phyloP scores from a whole-genome alignment of 2,329 filamentous ascomycete genomes.

The Orbilia ellipsospora region DNA sequence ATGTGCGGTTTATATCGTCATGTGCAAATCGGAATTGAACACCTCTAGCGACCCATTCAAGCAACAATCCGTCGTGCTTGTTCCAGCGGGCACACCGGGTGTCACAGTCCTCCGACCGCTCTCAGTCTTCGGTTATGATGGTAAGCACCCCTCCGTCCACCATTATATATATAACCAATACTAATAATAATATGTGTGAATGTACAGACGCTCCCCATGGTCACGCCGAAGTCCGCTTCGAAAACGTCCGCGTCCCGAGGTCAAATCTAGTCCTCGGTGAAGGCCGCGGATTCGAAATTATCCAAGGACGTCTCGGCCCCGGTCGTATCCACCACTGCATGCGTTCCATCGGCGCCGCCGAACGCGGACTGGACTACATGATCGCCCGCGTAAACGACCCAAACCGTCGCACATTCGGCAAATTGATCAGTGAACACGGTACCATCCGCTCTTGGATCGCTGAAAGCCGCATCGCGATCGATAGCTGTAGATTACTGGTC shows the following conservation, averaged over 20 bases:
- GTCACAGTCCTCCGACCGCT: slow-evolving; percentile 96
- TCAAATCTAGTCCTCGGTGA: slow-evolving; percentile 89
- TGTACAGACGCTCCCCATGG: slow-evolving; percentile 89
- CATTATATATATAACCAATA: neutral
- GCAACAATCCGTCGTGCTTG: slow-evolving; percentile 93
- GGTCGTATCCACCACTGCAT: slow-evolving; percentile 98
- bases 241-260: slow-evolving; percentile 86
- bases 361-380: slow-evolving; percentile 93
- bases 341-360: slow-evolving; percentile 90
- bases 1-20: slow-evolving; percentile 93
- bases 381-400: slow-evolving; percentile 93
- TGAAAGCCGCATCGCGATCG: slow-evolving; percentile 90
- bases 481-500: slow-evolving; percentile 87
- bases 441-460: slow-evolving; percentile 96
- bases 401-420: slow-evolving; percentile 88
- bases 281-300: slow-evolving; percentile 96
- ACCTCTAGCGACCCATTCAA: slow-evolving; percentile 77
- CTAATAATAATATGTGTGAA: slow-evolving; percentile 13
- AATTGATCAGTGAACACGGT: slow-evolving; percentile 86
- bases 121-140: slow-evolving; percentile 90
- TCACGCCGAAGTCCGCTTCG: slow-evolving; percentile 90
- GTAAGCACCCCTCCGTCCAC: slow-evolving; percentile 31
- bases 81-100: slow-evolving; percentile 81
- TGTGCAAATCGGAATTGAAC: slow-evolving; percentile 75
- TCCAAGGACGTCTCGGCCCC: slow-evolving; percentile 93